phyloP scores from a whole-genome alignment of 1,284 basidiomycete species.

The Ceratobasidium sp. region DNA sequence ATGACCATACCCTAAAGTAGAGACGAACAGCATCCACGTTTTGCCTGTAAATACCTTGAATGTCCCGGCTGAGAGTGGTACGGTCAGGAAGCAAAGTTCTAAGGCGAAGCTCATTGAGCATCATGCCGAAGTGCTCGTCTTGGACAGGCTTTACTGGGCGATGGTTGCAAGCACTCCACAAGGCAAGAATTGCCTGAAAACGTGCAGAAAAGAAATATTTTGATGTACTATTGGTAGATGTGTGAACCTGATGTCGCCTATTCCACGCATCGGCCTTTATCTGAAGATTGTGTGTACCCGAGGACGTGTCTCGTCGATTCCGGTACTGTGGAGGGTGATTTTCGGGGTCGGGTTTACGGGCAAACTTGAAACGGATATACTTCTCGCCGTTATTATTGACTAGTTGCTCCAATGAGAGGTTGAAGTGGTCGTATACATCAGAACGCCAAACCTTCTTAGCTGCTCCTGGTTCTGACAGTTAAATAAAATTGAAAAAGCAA shows the following conservation, averaged over 20 bases:
- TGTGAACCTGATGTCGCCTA: not conserved
- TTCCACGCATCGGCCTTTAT: not conserved
- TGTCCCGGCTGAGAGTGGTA: not conserved
- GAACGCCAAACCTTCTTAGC: not conserved
- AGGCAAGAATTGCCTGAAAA: not conserved
- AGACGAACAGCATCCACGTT: not conserved
- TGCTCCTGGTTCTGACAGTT: not conserved
- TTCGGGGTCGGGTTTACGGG: slow-evolving; percentile 12
- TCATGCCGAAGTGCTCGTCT: not conserved
- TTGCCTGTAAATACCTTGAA: slow-evolving; percentile 10
- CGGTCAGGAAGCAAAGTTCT: not conserved
- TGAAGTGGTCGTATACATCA: slow-evolving; percentile 8
- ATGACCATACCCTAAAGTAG: not conserved
- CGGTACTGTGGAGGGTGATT: slow-evolving; percentile 17
- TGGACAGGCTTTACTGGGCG: slow-evolving; percentile 2
- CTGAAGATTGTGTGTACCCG: not conserved
- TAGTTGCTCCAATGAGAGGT: not conserved
- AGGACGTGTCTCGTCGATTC: slow-evolving; percentile 3
- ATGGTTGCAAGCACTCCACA: slow-evolving; percentile 20
- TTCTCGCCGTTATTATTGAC: not conserved
- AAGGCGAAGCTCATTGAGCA: slow-evolving; percentile 12
- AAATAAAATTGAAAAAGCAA: not conserved
- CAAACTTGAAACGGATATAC: slow-evolving; percentile 10
- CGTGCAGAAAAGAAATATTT: not conserved
- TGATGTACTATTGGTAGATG: not conserved